phyloP scores from a whole-genome alignment of 495 filamentous ascomycete genomes.

The Aspergillus nanangensis region DNA sequence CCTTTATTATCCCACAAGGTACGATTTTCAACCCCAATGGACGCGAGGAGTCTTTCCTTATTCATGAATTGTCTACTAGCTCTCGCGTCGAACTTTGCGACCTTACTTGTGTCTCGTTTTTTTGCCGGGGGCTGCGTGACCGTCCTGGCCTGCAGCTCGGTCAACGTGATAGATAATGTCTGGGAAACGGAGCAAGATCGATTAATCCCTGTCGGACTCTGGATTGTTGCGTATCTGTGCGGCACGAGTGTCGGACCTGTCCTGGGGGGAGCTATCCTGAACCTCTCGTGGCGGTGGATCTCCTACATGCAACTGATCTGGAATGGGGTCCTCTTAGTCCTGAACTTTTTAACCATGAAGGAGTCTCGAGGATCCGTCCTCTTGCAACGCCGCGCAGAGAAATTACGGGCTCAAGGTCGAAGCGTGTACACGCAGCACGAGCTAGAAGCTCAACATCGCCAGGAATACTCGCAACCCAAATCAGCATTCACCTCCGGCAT shows the following conservation, averaged over 20 bases:
- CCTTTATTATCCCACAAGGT: slow-evolving; percentile 44
- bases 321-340: slow-evolving; percentile 32
- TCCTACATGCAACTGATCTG: slow-evolving; percentile 45
- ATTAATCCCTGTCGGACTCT: slow-evolving; percentile 42
- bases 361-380: slow-evolving; percentile 43
- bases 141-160: slow-evolving; percentile 38
- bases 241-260: slow-evolving; percentile 45
- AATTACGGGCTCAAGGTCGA: slow-evolving; percentile 22
- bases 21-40: no score
- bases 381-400: slow-evolving; percentile 27
- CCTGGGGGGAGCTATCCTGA: slow-evolving; percentile 35
- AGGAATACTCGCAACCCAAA: slow-evolving; percentile 14
- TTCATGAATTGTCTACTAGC: no score
- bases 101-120: slow-evolving; percentile 40
- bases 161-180: slow-evolving; percentile 42
- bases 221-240: slow-evolving; percentile 33
- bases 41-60: no score
- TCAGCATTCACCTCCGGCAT: no score
- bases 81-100: slow-evolving; percentile 45
- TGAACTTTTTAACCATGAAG: slow-evolving; percentile 33
- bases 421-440: slow-evolving; percentile 34
- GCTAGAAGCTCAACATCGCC: slow-evolving; percentile 27
- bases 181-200: slow-evolving; percentile 33
- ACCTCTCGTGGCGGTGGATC: slow-evolving; percentile 46
- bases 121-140: slow-evolving; percentile 43